Conservation (phyloP, 306 rosid species). For the Vicia villosa region DNA sequence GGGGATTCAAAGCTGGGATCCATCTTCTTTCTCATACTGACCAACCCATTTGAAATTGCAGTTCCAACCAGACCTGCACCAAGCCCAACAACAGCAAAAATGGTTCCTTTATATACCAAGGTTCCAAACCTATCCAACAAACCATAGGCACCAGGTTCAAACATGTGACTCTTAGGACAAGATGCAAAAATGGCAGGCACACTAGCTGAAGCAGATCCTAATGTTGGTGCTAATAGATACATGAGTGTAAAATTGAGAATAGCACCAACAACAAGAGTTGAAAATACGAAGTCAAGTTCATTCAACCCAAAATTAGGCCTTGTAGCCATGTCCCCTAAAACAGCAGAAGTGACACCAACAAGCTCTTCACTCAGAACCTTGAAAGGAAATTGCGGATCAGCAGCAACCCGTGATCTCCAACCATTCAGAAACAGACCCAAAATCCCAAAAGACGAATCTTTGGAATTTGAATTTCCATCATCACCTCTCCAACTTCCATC, state of each 20-base stretch:
- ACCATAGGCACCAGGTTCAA: slow-evolving; percentile 73
- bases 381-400: slow-evolving; percentile 98
- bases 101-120: slow-evolving; percentile 68
- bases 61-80: slow-evolving; percentile 87
- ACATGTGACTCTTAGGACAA: slow-evolving; percentile 92
- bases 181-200: slow-evolving; percentile 69
- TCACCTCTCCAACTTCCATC: slow-evolving; percentile 37
- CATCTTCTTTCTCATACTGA: slow-evolving; percentile 81
- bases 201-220: slow-evolving; percentile 48
- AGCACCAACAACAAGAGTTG: slow-evolving; percentile 92
- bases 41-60: slow-evolving; percentile 76
- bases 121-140: slow-evolving; percentile 68
- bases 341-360: slow-evolving; percentile 86
- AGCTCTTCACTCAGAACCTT: slow-evolving; percentile 95
- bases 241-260: slow-evolving; percentile 88
- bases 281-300: slow-evolving; percentile 95
- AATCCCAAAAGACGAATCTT: slow-evolving; percentile 56
- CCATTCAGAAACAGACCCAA: slow-evolving; percentile 69
- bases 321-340: slow-evolving; percentile 95
- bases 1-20: slow-evolving; percentile 86
- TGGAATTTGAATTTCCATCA: slow-evolving; percentile 7
- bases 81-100: slow-evolving; percentile 79
- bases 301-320: slow-evolving; percentile 96
- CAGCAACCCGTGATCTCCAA: slow-evolving; percentile 94
- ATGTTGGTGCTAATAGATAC: slow-evolving; percentile 87